phyloP scores from a whole-genome alignment of 2,329 filamentous ascomycete genomes.

The Aspergillus hiratsukae region DNA sequence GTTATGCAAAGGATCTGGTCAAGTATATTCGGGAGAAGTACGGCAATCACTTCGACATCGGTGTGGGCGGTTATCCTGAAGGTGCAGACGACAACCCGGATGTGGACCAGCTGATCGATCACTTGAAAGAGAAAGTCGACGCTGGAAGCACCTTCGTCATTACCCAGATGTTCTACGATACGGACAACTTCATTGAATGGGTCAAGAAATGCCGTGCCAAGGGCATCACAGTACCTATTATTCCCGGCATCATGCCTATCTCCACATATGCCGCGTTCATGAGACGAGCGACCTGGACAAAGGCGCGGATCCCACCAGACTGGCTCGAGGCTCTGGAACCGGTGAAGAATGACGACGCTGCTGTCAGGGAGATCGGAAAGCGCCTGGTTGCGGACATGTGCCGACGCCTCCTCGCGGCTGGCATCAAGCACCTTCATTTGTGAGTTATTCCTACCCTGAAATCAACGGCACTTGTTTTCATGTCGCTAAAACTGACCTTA shows the following conservation, averaged over 20 bases:
- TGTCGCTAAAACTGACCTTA: not conserved
- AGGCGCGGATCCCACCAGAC: slow-evolving; percentile 72
- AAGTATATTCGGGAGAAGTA: slow-evolving; percentile 75
- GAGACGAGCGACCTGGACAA: slow-evolving; percentile 84
- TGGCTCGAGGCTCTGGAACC: slow-evolving; percentile 84
- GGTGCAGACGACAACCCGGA: slow-evolving; percentile 91
- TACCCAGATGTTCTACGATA: slow-evolving; percentile 99
- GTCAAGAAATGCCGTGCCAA: slow-evolving; percentile 77
- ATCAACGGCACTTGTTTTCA: not conserved
- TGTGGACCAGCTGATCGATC: slow-evolving; percentile 77
- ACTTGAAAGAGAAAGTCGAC: slow-evolving; percentile 96
- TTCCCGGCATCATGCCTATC: slow-evolving; percentile 89
- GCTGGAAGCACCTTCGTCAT: slow-evolving; percentile 90
- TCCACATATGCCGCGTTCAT: slow-evolving; percentile 92
- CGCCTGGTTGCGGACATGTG: slow-evolving; percentile 86
- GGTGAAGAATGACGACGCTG: slow-evolving; percentile 93
- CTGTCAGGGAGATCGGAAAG: slow-evolving; percentile 85
- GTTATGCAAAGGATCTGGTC: slow-evolving; percentile 87
- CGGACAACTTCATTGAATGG: slow-evolving; percentile 91
- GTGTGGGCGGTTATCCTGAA: slow-evolving; percentile 94
- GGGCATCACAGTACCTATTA: slow-evolving; percentile 78
- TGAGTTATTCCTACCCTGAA: slow-evolving; percentile 32
- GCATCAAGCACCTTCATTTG: slow-evolving; percentile 88
- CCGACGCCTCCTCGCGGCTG: slow-evolving; percentile 73
- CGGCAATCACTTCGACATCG: slow-evolving; percentile 92